phyloP scores from a whole-genome alignment of 352 stramenopile genomes.

The Globisporangium sylvaticum region DNA sequence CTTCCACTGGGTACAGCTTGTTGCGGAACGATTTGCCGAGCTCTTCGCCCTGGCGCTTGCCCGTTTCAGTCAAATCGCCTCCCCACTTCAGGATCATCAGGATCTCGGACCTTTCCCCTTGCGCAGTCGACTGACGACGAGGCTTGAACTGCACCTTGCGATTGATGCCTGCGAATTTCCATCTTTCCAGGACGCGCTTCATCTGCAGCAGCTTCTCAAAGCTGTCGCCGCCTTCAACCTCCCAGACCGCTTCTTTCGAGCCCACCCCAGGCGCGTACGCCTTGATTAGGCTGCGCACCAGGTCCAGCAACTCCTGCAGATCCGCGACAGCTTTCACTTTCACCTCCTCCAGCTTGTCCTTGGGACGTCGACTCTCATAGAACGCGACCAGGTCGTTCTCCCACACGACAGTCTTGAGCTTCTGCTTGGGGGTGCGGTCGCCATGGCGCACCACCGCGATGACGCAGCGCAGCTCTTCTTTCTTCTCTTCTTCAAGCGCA shows the following conservation, averaged over 20 bases:
- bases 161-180: conserved; percentile 97
- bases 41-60: conserved; percentile 94
- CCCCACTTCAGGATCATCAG: conserved; percentile 99
- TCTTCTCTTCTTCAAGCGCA: conserved; percentile 57
- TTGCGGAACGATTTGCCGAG: conserved; percentile 93
- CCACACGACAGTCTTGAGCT: conserved; percentile 93
- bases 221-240: conserved; percentile 79
- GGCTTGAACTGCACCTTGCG: conserved; percentile 93
- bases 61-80: conserved; percentile 97
- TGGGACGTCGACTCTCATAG: conserved; percentile 62
- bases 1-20: conserved; percentile 85
- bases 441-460: conserved; percentile 98
- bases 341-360: conserved; percentile 80
- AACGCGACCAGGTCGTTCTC: conserved; percentile 84
- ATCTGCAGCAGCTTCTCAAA: conserved; percentile 95
- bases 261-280: conserved; percentile 72
- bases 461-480: conserved; percentile 98
- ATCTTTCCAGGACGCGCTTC: conserved; percentile 95
- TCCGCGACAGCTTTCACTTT: conserved; percentile 82
- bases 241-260: conserved; percentile 83
- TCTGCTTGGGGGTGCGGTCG: conserved; percentile 99
- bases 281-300: conserved; percentile 80
- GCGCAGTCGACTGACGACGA: conserved; percentile 38
- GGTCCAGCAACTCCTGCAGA: conserved; percentile 76
- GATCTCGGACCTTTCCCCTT: conserved; percentile 83